Evolutionary conservation across 352 stramenopile species (phyloP), one percentile per base, ranked within the genome.

Genomic region (Globisporangium alternatum): DNA sequence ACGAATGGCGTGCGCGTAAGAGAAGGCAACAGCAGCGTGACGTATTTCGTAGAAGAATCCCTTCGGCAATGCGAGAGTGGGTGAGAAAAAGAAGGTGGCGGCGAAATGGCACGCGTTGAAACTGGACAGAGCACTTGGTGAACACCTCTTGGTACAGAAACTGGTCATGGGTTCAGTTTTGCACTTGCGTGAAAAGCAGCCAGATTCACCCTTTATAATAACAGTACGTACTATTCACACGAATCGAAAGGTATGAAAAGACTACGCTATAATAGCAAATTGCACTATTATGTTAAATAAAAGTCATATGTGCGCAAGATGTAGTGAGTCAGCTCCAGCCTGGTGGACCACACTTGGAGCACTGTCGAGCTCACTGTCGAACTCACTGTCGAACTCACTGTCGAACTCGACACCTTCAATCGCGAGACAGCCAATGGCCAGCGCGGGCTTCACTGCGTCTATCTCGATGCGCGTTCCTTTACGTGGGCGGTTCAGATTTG

Each of bases 91-190:
- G 39, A 6, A 44, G 12, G 39, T 22, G 51, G 28, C 15, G 51
- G 28, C 17, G 49, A 41, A 41, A 44, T 44, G 31, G 31, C 52
- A 45, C 53, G 28, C n/a, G 28, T 28, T 2, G 17, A 30, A 52
- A 65, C 59, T 65, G 59, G 28, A 65, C 48, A 8, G 30, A 59
- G 35, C 56, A 21, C 43, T 58, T 21, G 59, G 48, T 52, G 35
- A 15, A 58, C 43, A 43, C 21, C 5, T 55, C 52, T 25, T 28
- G 19, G 35, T 47, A 35, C 33, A 59, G 31, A 59, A 47, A 31
- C 21, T 10, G 21, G 53, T 47, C 37, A 51, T 49, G 37, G 55
- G 35, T 51, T 60, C 55, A 60, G 55, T 51, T 35, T 47, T 17
- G 35, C 30, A 5, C 54, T 60, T 60, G 37, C 22, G 8, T 33